These are phyloP conservation scores for Achaetomium macrosporum DNA, from an alignment of 2,329 filamentous ascomycete genomes.

Conservation along the genomic window DNA sequence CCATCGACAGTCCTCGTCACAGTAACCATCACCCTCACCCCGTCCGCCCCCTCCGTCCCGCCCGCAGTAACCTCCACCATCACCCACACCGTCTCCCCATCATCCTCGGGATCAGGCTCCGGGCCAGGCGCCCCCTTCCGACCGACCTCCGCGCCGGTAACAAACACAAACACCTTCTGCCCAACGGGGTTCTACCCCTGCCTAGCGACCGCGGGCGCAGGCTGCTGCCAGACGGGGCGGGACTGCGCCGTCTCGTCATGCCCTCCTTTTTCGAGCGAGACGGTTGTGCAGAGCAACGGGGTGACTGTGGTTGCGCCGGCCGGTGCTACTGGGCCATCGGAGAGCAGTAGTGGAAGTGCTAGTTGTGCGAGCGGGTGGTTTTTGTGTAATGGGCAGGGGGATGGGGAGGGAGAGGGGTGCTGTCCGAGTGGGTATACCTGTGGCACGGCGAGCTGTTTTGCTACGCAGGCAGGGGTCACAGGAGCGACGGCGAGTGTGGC, in stretches of 20 bases:
- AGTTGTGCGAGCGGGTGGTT: slow-evolving; percentile 75
- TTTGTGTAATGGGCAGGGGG: slow-evolving; percentile 45
- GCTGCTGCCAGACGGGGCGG: slow-evolving; percentile 81
- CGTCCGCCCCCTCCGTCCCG: slow-evolving; percentile 25
- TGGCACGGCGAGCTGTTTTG: slow-evolving; percentile 64
- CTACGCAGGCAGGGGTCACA: slow-evolving; percentile 36
- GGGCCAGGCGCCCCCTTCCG: slow-evolving; percentile 43
- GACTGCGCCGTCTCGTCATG: slow-evolving; percentile 80
- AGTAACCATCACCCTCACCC: slow-evolving; percentile 35
- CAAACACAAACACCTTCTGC: slow-evolving; percentile 45
- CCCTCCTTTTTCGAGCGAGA: slow-evolving; percentile 51
- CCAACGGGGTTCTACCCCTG: slow-evolving; percentile 92
- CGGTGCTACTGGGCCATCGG: slow-evolving; percentile 26
- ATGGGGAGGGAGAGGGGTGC: slow-evolving; percentile 61
- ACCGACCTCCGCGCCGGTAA: slow-evolving; percentile 41
- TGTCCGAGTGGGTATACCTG: slow-evolving; percentile 75
- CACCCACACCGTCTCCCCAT: slow-evolving; percentile 32
- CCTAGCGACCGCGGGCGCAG: slow-evolving; percentile 72
- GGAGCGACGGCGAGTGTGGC: slow-evolving; percentile 52
- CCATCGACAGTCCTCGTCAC: slow-evolving; percentile 39
- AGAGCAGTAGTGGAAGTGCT: neutral
- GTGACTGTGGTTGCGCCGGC: slow-evolving; percentile 65
- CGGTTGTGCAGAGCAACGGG: slow-evolving; percentile 53
- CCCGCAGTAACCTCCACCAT: slow-evolving; percentile 35
- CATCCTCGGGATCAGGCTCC: neutral